These are phyloP conservation scores for Phylloboletellus chloephorus DNA, from an alignment of 1,284 basidiomycete species.

Conservation along the genomic window DNA sequence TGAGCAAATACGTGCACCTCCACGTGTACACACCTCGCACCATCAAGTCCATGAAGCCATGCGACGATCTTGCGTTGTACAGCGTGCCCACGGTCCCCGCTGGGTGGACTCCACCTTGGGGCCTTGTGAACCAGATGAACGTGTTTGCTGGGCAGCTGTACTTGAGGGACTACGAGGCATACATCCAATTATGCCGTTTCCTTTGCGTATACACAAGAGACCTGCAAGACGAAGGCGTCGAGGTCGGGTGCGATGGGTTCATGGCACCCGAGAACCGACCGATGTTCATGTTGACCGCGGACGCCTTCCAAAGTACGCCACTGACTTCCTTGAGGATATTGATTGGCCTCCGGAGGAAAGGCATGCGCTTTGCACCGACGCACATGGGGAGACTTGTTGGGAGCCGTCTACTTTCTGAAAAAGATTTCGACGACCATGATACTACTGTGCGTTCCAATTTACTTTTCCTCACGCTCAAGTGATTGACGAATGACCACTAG, in stretches of 20 bases:
- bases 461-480: not conserved
- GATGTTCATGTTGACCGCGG: constrained; percentile 5
- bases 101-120: constrained; percentile 17
- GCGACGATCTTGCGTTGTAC: constrained; percentile 38
- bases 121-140: constrained; percentile 35
- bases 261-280: constrained; percentile 24
- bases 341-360: constrained; percentile 38
- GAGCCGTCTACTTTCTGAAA: constrained; percentile 25
- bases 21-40: constrained; percentile 42
- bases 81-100: constrained; percentile 26
- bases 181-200: constrained; percentile 32
- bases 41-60: constrained; percentile 33
- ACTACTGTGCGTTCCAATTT: constrained; percentile 7
- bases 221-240: constrained; percentile 9
- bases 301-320: constrained; percentile 31
- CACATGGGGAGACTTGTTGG: constrained; percentile 42
- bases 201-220: constrained; percentile 33
- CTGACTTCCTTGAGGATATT: constrained; percentile 33
- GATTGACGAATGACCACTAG: not conserved
- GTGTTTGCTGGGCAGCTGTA: constrained; percentile 44
- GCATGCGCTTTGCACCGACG: constrained; percentile 34
- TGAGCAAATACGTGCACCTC: constrained; percentile 32
- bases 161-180: constrained; percentile 31
- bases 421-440: constrained; percentile 23
- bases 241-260: constrained; percentile 34